Evolutionary conservation across 2,329 filamentous ascomycete genomes (phyloP).

Genomic region (Emergomyces orientalis): DNA sequence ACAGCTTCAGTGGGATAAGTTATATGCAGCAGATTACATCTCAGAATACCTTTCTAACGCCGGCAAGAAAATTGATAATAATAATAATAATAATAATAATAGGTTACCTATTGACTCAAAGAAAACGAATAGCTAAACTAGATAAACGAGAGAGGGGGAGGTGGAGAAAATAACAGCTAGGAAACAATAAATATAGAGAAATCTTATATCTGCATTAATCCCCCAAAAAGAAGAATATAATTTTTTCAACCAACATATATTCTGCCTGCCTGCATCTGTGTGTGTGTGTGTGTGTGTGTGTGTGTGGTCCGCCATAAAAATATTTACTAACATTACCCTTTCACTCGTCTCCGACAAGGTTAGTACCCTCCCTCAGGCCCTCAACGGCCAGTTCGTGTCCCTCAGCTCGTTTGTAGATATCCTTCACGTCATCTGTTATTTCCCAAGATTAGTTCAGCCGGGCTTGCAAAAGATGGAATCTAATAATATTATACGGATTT

Average conservation of each 20-base stretch:
- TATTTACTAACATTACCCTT: neutral
- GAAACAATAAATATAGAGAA: constrained; percentile 7
- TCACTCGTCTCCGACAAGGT: constrained; percentile 60
- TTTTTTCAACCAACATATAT: neutral
- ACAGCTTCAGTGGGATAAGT: neutral
- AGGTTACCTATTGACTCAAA: neutral
- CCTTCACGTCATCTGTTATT: constrained; percentile 72
- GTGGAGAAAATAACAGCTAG: neutral
- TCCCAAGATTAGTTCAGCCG: neutral
- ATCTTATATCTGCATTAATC: constrained; percentile 29
- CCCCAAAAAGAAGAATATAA: neutral
- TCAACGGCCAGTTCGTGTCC: constrained; percentile 79
- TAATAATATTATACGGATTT: neutral
- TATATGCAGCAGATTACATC: neutral
- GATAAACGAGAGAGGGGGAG: neutral
- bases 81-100: neutral
- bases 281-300: too few relatives aligned
- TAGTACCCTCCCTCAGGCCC: constrained; percentile 68
- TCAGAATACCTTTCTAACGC: neutral
- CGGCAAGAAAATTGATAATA: neutral
- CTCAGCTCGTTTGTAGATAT: constrained; percentile 77
- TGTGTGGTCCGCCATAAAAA: neutral
- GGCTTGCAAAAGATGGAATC: neutral
- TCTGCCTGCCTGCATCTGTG: neutral
- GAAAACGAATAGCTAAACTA: neutral